Percentiles rank a stretch among this genome's conserved stretches.
These are phyloP conservation scores for Fusarium phyllophilum DNA, from an alignment of 2,329 filamentous ascomycete genomes.

Conservation along the genomic window DNA sequence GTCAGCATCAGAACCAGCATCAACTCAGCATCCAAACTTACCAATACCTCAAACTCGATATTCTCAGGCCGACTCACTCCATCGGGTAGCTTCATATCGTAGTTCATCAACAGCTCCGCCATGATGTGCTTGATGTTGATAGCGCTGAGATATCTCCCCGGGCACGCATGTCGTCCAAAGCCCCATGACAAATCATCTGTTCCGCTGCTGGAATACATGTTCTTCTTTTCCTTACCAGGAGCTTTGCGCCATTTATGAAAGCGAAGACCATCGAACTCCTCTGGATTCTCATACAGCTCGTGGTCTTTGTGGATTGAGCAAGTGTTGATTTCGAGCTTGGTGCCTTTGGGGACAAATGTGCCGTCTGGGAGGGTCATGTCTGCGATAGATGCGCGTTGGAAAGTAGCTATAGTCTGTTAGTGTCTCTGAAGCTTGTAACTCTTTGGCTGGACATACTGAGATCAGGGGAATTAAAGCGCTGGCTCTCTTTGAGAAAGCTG, in stretches of 20 bases:
- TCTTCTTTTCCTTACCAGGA: slow-evolving; percentile 17
- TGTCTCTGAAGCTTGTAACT: accelerated
- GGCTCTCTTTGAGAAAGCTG: slow-evolving; percentile 39
- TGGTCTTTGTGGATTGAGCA: slow-evolving; percentile 30
- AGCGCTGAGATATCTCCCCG: slow-evolving; percentile 23
- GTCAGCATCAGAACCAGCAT: accelerated
- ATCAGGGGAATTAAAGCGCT: slow-evolving; percentile 34
- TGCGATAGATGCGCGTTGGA: slow-evolving; percentile 1
- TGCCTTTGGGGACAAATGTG: slow-evolving; percentile 30
- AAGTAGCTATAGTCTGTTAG: background rate
- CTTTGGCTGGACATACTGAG: background rate
- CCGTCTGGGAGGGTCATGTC: slow-evolving; percentile 20
- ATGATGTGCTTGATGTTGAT: slow-evolving; percentile 37
- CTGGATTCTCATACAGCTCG: slow-evolving; percentile 2
- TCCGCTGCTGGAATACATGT: slow-evolving; percentile 22
- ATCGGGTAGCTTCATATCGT: slow-evolving; percentile 8
- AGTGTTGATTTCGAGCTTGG: slow-evolving; percentile 32
- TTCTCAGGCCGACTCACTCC: background rate
- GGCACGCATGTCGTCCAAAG: slow-evolving; percentile 31
- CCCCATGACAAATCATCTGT: slow-evolving; percentile 20
- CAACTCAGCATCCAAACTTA: accelerated
- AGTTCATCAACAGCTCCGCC: slow-evolving; percentile 30
- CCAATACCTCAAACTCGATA: slow-evolving; percentile 23
- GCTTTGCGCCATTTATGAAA: slow-evolving; percentile 27
- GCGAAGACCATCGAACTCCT: slow-evolving; percentile 26